Conservation (phyloP, 495 filamentous ascomycete genomes). For the Penicillium simplicissimum region DNA sequence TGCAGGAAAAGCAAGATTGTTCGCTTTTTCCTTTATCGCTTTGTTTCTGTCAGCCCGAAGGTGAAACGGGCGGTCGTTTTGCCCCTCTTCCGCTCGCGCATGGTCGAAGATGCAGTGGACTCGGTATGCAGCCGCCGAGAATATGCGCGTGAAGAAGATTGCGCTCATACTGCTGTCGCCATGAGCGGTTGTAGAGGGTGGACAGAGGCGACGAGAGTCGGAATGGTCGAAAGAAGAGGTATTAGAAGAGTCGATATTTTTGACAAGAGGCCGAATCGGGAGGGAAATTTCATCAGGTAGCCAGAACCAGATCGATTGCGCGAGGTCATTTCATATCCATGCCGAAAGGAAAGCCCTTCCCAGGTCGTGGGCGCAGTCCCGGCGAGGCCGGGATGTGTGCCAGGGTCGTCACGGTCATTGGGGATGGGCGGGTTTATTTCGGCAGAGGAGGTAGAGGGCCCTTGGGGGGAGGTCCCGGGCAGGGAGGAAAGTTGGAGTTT, state of each 20-base stretch:
- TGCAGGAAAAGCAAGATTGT: not conserved
- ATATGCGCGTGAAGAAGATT: too few species aligned
- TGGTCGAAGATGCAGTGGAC: not conserved
- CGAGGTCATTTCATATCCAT: conserved; percentile 38
- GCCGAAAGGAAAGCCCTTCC: conserved; percentile 28
- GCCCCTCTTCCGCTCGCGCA: not conserved
- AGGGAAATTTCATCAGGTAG: conserved; percentile 26
- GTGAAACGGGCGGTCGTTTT: not conserved
- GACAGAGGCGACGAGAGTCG: not conserved
- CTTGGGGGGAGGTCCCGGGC: conserved; percentile 81
- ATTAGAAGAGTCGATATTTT: conserved; percentile 11
- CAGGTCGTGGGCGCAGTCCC: conserved; percentile 30
- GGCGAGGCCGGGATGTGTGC: conserved; percentile 26
- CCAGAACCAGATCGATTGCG: conserved; percentile 33
- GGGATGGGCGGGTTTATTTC: conserved; percentile 56
- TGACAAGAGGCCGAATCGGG: conserved; percentile 18
- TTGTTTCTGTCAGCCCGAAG: conserved; percentile 1
- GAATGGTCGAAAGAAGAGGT: not conserved
- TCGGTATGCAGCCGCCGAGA: not conserved
- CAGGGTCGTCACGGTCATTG: conserved; percentile 42
- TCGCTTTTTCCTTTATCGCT: not conserved
- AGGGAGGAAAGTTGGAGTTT: conserved; percentile 69
- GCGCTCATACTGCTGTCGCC: conserved; percentile 1
- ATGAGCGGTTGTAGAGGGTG: not conserved
- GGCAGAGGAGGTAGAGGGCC: conserved; percentile 81